A percentile compares a stretch with the other conserved stretches of the same genome.
Evolutionary conservation across 805 yeast genomes (phyloP).

Genomic region (Komagataella pseudopastoris): DNA sequence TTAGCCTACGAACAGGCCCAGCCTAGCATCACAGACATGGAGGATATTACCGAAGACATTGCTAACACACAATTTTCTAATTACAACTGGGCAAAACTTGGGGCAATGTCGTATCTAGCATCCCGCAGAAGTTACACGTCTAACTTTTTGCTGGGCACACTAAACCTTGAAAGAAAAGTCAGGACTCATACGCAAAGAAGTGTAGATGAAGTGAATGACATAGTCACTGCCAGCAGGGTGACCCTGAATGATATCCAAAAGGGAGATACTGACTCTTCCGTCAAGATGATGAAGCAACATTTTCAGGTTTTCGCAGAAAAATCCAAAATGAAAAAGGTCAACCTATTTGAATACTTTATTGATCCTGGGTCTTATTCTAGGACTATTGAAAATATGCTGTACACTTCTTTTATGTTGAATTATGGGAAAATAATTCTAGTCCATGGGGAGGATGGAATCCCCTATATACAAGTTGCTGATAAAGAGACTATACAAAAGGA

Average conservation of each 20-base stretch:
- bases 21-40: slow-evolving; percentile 8
- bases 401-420: slow-evolving; percentile 64
- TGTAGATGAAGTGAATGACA: slow-evolving; percentile 25
- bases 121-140: slow-evolving; percentile 33
- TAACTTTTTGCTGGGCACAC: slow-evolving; percentile 62
- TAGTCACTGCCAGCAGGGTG: slow-evolving; percentile 42
- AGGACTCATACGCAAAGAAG: slow-evolving; percentile 22
- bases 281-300: slow-evolving; percentile 38
- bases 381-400: slow-evolving; percentile 75
- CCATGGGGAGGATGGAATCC: slow-evolving; percentile 30
- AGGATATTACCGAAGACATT: slow-evolving; percentile 5
- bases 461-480: slow-evolving; percentile 15
- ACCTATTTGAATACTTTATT: slow-evolving; percentile 51
- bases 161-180: slow-evolving; percentile 42
- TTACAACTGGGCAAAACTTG: slow-evolving; percentile 48
- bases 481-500: slow-evolving; percentile 9
- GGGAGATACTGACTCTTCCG: slow-evolving; percentile 47
- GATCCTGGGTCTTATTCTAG: slow-evolving; percentile 70
- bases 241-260: slow-evolving; percentile 37
- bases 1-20: not conserved
- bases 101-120: slow-evolving; percentile 31
- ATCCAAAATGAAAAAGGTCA: slow-evolving; percentile 25
- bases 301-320: slow-evolving; percentile 24
- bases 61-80: slow-evolving; percentile 10
- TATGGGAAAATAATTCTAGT: slow-evolving; percentile 52